Evolutionary conservation across 306 rosid species (phyloP).

Genomic region (Quercus rubra): DNA sequence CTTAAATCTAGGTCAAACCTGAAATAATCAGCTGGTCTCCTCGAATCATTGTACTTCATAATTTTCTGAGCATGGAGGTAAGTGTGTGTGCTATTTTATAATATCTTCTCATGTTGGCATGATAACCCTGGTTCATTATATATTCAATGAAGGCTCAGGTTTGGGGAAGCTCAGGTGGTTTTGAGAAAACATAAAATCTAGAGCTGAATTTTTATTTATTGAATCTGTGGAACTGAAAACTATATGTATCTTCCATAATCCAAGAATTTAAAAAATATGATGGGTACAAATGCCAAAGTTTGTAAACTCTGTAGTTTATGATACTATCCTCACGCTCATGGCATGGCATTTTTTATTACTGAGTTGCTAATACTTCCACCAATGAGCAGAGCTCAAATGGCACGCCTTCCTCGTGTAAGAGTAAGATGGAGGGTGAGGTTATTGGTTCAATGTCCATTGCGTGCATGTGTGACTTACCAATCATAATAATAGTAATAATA

Average conservation of each 20-base stretch:
- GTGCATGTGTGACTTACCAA: too few species aligned
- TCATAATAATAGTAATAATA: too few species aligned
- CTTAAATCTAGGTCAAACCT: conserved; percentile 67
- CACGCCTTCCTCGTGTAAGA: too few species aligned
- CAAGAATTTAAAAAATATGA: neutral
- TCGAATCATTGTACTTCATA: conserved; percentile 79
- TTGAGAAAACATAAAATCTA: neutral
- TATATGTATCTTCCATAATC: neutral
- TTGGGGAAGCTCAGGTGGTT: neutral
- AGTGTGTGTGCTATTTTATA: neutral
- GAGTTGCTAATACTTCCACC: neutral
- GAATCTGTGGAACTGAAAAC: neutral
- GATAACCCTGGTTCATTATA: conserved; percentile 7
- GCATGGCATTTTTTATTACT: too few species aligned
- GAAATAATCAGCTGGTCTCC: conserved; percentile 95
- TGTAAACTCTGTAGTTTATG: neutral
- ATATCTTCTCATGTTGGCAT: conserved; percentile 16
- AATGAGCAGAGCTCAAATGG: too few species aligned
- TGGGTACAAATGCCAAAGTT: neutral
- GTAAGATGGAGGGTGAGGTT: too few species aligned
- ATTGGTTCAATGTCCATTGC: too few species aligned
- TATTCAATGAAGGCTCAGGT: neutral
- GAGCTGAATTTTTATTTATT: neutral
- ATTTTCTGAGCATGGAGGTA: conserved; percentile 87
- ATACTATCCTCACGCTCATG: neutral